These are phyloP conservation scores for Aspergillus tamarii DNA, from an alignment of 2,329 filamentous ascomycete genomes.

Conservation along the genomic window DNA sequence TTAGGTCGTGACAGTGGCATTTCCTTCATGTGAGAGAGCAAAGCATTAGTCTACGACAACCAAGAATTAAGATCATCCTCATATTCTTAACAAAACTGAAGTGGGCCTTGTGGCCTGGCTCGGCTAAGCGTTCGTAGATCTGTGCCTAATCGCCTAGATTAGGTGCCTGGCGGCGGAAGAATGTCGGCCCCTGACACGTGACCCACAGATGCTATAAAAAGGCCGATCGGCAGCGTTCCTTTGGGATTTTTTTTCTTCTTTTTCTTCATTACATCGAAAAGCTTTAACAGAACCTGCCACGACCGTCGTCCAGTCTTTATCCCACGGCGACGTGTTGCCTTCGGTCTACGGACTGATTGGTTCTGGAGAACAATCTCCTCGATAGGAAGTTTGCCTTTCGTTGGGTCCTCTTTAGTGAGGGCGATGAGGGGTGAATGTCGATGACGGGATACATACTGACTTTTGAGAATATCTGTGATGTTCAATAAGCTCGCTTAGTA, in stretches of 20 bases:
- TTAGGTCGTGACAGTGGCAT: background rate
- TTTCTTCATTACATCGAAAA: conserved; percentile 59
- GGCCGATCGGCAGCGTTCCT: conserved; percentile 6
- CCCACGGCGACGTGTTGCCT: conserved; percentile 70
- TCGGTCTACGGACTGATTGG: conserved; percentile 60
- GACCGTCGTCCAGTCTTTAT: conserved; percentile 62
- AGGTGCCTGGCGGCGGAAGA: conserved; percentile 20
- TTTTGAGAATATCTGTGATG: background rate
- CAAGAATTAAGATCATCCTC: background rate
- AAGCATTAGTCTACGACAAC: background rate
- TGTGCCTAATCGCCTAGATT: background rate
- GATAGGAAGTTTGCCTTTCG: conserved; percentile 73
- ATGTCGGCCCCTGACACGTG: conserved; percentile 33
- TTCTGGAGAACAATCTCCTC: conserved; percentile 66
- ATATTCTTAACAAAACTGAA: background rate
- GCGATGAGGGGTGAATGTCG: conserved; percentile 72
- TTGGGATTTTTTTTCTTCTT: conserved; percentile 35
- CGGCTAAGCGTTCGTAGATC: background rate
- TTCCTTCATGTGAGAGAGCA: background rate
- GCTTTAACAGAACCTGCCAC: conserved; percentile 69
- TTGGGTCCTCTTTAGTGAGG: conserved; percentile 71
- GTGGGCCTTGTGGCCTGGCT: background rate
- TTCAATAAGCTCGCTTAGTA: background rate
- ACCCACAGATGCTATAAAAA: conserved; percentile 34
- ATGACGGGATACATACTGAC: conserved; percentile 61